Evolutionary conservation across 2,329 filamentous ascomycete genomes (phyloP).

Genomic region (Biscogniauxia marginata): DNA sequence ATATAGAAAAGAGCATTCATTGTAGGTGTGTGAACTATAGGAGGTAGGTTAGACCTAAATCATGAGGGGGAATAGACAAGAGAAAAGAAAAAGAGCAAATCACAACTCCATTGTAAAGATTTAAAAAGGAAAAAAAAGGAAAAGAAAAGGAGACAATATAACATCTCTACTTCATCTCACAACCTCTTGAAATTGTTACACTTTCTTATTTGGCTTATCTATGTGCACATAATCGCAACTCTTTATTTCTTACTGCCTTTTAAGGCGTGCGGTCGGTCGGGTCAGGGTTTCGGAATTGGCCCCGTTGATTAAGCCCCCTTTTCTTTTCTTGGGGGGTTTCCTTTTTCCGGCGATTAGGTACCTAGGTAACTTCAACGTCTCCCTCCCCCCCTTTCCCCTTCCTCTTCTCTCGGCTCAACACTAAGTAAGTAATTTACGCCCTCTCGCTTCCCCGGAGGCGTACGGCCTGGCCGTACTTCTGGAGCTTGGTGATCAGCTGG

Average conservation of each 20-base stretch:
- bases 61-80: background rate
- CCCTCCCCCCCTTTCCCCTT: background rate
- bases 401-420: background rate
- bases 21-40: too few species aligned
- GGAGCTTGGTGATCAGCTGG: slow-evolving; percentile 95
- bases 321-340: background rate
- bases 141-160: background rate
- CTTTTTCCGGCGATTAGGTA: background rate
- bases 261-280: too few species aligned
- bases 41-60: too few species aligned
- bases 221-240: slow-evolving; percentile 7
- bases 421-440: slow-evolving; percentile 61
- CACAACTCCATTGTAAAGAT: background rate
- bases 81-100: background rate
- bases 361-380: background rate
- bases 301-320: background rate
- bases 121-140: background rate
- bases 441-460: slow-evolving; percentile 92
- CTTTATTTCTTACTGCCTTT: background rate
- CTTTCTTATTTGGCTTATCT: background rate
- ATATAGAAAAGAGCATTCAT: too few species aligned
- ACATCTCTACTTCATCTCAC: background rate
- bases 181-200: slow-evolving; percentile 21
- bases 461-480: slow-evolving; percentile 98
- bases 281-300: background rate